Evolutionary conservation across 148 eudicot species (phyloP), one percentile per base, ranked within the genome.

Genomic region (Rhododendron kiyosumense): DNA sequence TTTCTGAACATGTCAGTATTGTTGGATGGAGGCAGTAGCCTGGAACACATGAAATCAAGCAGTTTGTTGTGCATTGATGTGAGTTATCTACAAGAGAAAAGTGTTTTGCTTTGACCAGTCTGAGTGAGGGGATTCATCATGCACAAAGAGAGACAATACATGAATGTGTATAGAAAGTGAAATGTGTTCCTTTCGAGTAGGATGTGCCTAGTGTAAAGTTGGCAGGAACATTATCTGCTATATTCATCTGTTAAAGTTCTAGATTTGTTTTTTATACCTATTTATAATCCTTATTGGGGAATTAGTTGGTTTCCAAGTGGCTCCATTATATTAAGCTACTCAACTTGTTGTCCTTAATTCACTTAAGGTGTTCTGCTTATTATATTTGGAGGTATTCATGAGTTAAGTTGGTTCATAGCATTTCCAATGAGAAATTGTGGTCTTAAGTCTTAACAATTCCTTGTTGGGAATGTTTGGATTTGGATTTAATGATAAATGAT

Each of bases 221-320:
- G 8, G 77, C 38, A 14, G 38, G 41, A 73, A 14, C 15, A 28
- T 32, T 73, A 30, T 73, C 20, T 30, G 15, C 41, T 32, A 73
- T 73, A 26, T 73, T n/a, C 30, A 14, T 73, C 77, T 28, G 34
- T 12, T 26, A 4, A 73, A 73, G 71, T n/a, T 65, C 71, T 65
- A 65, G 30, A 24, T n/a, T n/a, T 67, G 73, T 10, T 67, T n/a
- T 67, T 67, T 14, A 26, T 67, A 10, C 13, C 2, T 32, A 15
- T 22, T 32, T 30, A 34, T 14, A 32, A 32, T 73, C 36, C 22
- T 32, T 71, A 71, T 28, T 71, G 18, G 14, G 18, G 5, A 71
- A 71, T 71, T 71, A 71, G 20, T 71, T 71, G 77, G 77, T 71
- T 71, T 30, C 38, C 77, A 71, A 71, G 77, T 69, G 77, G 34